Base-by-base conservation (phyloP, 768 basidiomycete species). In the Mycena kentingensis region DNA sequence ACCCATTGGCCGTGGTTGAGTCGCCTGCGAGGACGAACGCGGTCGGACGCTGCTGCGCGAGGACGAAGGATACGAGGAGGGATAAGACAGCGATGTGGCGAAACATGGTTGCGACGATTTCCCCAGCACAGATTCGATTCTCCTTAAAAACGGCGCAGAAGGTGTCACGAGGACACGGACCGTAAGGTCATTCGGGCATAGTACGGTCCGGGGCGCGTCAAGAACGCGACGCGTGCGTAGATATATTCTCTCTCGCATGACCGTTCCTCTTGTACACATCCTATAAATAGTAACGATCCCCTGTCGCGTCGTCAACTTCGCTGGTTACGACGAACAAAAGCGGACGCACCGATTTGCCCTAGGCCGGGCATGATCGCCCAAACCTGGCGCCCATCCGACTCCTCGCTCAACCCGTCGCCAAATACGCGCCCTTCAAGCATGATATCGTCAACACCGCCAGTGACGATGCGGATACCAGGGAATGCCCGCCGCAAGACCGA, bases 311-410 rank as follows among this genome's bases (percentile, higher is more conserved):
- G 15, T 25, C n/a, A 44, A 37, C 11, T 27, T 53, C 22, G 39
- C 25, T 49, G 50, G 55, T 45, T 52, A 39, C 41, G 58, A 44
- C 52, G 32, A 50, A 55, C 45, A 39, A 24, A 48, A 41, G 42
- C 5, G n/a, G 45, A 60, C 79, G 37, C 54, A 88, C 91, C 91
- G 46, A 93, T 92, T 49, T 91, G 88, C 1, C 92, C 92, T 82
- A 94, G 85, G 12, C 92, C 92, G 26, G 92, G 92, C 57, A 90
- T 82, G 74, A 93, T 84, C 13, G 88, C 76, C 87, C 91, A 93
- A 13, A 87, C 82, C 65, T 87, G 85, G 39, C 79, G 74, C 11
- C 77, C 78, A 51, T 76, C 76, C 54, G 81, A 79, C 2, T 76
- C 78, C 46, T 78, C n/a, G n/a, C n/a, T n/a, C n/a, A n/a, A n/a